A percentile compares a stretch with the other conserved stretches of the same genome.
These are phyloP conservation scores for Calonectria hongkongensis DNA, from an alignment of 2,329 filamentous ascomycete species.

Conservation along the genomic window DNA sequence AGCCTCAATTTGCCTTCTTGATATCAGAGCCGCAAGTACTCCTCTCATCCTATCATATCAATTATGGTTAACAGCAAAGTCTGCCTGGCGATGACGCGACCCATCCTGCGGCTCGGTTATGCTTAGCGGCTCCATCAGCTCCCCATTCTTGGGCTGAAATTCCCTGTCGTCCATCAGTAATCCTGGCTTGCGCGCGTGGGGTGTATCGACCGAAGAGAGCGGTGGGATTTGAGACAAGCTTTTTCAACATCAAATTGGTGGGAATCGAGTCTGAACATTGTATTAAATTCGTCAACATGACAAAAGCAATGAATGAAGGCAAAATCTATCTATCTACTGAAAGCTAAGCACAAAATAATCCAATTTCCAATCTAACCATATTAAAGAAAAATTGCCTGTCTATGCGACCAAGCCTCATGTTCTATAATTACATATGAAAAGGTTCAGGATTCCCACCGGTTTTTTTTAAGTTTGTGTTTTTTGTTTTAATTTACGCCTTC, in stretches of 20 bases:
- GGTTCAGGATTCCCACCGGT: conserved; percentile 27
- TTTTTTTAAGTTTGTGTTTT: conserved; percentile 2
- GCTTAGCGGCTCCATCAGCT: conserved; percentile 1
- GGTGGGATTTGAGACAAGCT: not conserved
- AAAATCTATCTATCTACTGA: conserved; percentile 22
- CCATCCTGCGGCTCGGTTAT: conserved; percentile 8
- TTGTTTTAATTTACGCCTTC: conserved; percentile 37
- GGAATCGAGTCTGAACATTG: conserved; percentile 28
- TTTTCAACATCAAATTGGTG: conserved; percentile 12
- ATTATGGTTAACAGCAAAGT: not conserved
- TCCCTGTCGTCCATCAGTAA: not conserved
- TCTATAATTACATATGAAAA: conserved; percentile 28
- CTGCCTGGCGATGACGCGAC: not conserved
- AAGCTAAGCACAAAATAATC: conserved; percentile 13
- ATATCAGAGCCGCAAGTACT: not conserved
- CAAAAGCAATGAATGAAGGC: conserved; percentile 18
- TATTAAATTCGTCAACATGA: conserved; percentile 27
- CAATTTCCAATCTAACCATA: conserved; percentile 24
- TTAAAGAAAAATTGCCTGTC: conserved; percentile 19
- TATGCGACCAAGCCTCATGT: conserved; percentile 22
- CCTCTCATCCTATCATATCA: not conserved
- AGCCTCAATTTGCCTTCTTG: conserved; percentile 1
- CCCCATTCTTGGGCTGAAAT: not conserved
- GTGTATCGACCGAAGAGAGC: not conserved
- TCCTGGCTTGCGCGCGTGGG: conserved; percentile 1